These are phyloP conservation scores for Rubroboletus satanas DNA, from an alignment of 768 basidiomycete genomes.

Conservation along the genomic window DNA sequence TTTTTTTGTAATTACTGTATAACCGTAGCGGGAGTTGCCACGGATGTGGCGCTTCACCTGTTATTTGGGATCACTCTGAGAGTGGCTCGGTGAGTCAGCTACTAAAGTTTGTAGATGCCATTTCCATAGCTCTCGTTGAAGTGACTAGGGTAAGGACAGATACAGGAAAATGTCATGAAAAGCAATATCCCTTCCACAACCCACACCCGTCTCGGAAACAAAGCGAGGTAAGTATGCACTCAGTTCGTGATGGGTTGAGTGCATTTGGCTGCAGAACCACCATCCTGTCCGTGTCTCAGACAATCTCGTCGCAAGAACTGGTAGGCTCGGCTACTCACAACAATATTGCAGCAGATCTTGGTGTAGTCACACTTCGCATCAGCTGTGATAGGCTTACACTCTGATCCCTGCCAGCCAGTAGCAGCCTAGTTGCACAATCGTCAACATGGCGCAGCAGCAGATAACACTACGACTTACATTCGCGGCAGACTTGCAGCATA, in stretches of 20 bases:
- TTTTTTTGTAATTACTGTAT: no score
- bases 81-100: no score
- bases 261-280: not conserved
- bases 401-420: not conserved
- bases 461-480: not conserved
- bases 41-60: no score
- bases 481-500: not conserved
- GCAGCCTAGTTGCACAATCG: not conserved
- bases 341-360: constrained; percentile 4
- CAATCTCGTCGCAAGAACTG: not conserved
- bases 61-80: no score
- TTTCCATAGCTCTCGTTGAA: no score
- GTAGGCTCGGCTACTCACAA: not conserved
- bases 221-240: not conserved
- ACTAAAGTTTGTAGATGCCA: no score
- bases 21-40: no score
- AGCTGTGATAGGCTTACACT: not conserved
- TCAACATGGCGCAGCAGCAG: not conserved
- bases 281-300: not conserved
- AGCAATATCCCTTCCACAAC: no score
- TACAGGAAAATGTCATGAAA: no score
- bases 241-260: not conserved
- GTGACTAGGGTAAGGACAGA: no score
- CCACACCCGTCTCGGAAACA: not conserved
- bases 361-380: not conserved